Percentiles rank a stretch among this genome's conserved stretches.
phyloP scores from a whole-genome alignment of 2,329 filamentous ascomycete genomes.

The Curvularia verruculosa region DNA sequence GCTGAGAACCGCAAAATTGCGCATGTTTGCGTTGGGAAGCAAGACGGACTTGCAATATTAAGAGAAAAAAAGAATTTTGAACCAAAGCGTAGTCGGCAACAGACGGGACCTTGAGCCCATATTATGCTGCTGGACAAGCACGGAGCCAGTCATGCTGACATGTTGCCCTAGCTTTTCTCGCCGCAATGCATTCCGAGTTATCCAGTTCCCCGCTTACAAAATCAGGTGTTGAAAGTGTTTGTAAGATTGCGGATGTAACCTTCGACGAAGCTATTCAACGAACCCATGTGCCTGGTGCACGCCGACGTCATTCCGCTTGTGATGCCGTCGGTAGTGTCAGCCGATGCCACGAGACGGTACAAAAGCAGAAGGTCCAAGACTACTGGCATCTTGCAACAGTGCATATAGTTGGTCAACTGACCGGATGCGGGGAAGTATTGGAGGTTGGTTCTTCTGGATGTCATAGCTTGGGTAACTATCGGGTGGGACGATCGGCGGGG shows the following conservation, averaged over 20 bases:
- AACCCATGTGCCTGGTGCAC: slow-evolving; percentile 7
- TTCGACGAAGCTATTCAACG: slow-evolving; percentile 27
- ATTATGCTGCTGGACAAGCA: background rate
- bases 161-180: slow-evolving; percentile 13
- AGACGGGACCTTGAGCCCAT: slow-evolving; percentile 2
- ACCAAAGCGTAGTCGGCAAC: background rate
- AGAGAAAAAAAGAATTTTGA: background rate
- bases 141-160: slow-evolving; percentile 7
- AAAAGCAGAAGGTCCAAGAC: slow-evolving; percentile 18
- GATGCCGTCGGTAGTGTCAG: slow-evolving; percentile 9
- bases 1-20: slow-evolving; percentile 21
- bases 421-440: slow-evolving; percentile 1
- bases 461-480: slow-evolving; percentile 5
- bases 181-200: slow-evolving; percentile 27
- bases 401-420: slow-evolving; percentile 11
- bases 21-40: slow-evolving; percentile 32
- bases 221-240: slow-evolving; percentile 24
- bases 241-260: slow-evolving; percentile 32
- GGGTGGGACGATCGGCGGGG: slow-evolving; percentile 17
- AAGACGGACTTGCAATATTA: background rate
- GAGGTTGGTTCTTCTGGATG: background rate
- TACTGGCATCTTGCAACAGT: background rate
- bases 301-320: slow-evolving; percentile 32
- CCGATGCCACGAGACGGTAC: slow-evolving; percentile 7
- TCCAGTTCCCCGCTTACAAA: slow-evolving; percentile 41